Evolutionary conservation across 1,284 basidiomycete species (phyloP), one percentile per base, ranked within the genome.

Genomic region (Sanghuangporus baumii): DNA sequence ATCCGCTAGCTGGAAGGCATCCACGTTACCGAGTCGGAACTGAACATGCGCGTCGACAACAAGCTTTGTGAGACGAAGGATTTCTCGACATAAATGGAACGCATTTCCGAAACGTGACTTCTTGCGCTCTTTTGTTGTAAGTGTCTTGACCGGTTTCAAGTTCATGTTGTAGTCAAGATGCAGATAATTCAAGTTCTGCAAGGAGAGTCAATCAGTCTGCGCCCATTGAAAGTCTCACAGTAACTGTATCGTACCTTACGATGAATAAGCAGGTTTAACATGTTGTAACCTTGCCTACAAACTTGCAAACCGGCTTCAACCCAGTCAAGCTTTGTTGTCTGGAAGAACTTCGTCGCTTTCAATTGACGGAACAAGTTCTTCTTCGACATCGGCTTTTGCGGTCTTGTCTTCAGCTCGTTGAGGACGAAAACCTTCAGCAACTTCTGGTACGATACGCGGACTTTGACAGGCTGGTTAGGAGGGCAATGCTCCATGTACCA

Each of bases 81-180:
- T 96, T 78, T 99, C 97, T 75, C 97, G 94, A 71, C 96, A 97
- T 67, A 99, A 74, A 74, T 99, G 97, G 85, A 94, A 99, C 7
- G 97, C 96, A 75, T 99, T 99, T 81, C 97, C 97, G 77, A 99
- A 99, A 68, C 97, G 93, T 57, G 96, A 98, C 81, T 99, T 99
- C 79, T 99, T 99, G 61, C 97, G 91, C 78, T 99, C 97, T 77
- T 99, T 99, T 18, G 97, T 99, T 6, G 97, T 99, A 55, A 99
- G 80, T 1, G 97, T 99, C 82, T 99, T 99, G 74, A 98, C 96
- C 11, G 96, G 96, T 79, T 98, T 98, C 78, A 95, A 74, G 73
- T 95, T 95, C 89, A 95, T 89, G 78, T 96, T 96, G 76, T 95
- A 95, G 72, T 96, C 93, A 54, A 96, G 79, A 71, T 96, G 93